Conservation (phyloP, 345 rosid species). For the Syzygium aromaticum region DNA sequence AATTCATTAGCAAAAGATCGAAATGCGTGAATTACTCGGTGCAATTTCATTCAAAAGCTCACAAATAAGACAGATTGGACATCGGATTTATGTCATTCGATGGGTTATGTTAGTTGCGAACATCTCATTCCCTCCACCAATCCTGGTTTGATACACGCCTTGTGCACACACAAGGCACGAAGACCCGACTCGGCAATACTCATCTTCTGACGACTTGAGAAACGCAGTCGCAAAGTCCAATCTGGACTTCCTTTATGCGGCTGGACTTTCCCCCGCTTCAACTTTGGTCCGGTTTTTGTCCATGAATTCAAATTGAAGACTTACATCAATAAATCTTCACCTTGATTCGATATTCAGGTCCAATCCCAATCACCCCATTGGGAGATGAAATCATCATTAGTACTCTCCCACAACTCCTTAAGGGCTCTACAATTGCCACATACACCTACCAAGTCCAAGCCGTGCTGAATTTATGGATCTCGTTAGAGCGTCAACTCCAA, state of each 20-base stretch:
- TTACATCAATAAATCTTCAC: not conserved
- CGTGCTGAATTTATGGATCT: not conserved
- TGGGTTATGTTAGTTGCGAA: too few species aligned
- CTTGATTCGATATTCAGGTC: fast-evolving
- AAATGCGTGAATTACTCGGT: not conserved
- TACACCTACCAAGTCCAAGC: too few species aligned
- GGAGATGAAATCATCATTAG: not conserved
- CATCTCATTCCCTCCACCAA: too few species aligned
- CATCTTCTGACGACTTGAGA: not conserved
- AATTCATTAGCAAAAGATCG: not conserved
- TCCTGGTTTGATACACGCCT: not conserved
- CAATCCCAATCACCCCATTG: not conserved
- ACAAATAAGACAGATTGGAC: not conserved
- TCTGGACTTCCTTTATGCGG: too few species aligned
- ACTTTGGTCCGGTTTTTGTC: too few species aligned
- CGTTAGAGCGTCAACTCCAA: not conserved
- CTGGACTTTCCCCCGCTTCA: too few species aligned
- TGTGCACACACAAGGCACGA: not conserved
- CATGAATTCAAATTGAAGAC: too few species aligned
- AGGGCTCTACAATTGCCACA: not conserved
- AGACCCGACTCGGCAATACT: not conserved
- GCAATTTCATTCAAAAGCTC: not conserved
- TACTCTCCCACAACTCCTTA: not conserved
- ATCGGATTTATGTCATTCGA: too few species aligned
- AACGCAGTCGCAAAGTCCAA: not conserved